phyloP scores from a whole-genome alignment of 2,329 filamentous ascomycete genomes.

The Fusarium succisae region DNA sequence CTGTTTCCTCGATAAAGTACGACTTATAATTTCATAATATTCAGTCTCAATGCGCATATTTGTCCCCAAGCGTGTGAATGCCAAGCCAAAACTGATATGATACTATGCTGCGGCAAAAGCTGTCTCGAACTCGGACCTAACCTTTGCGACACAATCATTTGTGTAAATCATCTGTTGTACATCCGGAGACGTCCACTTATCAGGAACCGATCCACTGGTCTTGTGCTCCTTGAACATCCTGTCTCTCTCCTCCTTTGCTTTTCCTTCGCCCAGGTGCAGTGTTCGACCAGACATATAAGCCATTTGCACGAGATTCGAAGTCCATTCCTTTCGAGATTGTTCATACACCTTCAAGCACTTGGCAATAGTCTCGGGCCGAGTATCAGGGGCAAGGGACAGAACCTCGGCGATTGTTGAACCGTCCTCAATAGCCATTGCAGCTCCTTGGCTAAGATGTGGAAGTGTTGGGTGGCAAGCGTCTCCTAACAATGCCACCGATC shows the following conservation, averaged over 20 bases:
- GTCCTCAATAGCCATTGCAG: constrained; percentile 75
- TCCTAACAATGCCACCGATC: constrained; percentile 65
- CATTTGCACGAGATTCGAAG: constrained; percentile 39
- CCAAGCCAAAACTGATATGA: neutral
- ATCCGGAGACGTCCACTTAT: constrained; percentile 77
- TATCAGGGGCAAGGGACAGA: constrained; percentile 34
- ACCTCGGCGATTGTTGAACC: constrained; percentile 54
- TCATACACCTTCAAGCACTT: constrained; percentile 42
- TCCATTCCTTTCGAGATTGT: constrained; percentile 42
- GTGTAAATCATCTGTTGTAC: constrained; percentile 74
- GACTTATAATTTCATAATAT: constrained; percentile 35
- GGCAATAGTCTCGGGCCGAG: constrained; percentile 34
- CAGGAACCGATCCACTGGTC: constrained; percentile 63
- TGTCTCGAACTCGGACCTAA: constrained; percentile 37
- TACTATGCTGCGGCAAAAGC: constrained; percentile 32
- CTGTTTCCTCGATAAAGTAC: constrained; percentile 32
- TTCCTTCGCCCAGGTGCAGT: constrained; percentile 67
- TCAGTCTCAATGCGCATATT: neutral
- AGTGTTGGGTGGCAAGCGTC: constrained; percentile 75
- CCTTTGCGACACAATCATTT: constrained; percentile 66
- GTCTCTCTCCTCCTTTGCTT: constrained; percentile 67
- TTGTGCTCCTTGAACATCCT: constrained; percentile 63
- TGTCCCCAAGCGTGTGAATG: neutral
- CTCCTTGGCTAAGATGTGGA: constrained; percentile 73
- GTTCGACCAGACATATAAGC: constrained; percentile 53